Percentiles rank a stretch among this genome's conserved stretches.
phyloP scores from a whole-genome alignment of 2,329 filamentous ascomycete genomes.

The Hypoxylon sp. region DNA sequence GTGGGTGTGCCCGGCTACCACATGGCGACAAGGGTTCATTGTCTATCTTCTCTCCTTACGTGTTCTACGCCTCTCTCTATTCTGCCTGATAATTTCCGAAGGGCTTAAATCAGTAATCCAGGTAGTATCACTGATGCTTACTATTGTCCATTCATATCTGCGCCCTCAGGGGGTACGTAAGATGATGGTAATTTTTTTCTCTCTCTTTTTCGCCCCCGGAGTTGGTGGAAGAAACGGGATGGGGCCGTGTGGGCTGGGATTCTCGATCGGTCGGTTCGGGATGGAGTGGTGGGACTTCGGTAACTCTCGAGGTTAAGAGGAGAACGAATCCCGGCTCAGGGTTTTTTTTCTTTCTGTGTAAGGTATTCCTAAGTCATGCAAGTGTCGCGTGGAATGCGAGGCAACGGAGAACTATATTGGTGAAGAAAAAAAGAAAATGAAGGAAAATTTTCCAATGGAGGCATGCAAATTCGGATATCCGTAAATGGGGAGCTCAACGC shows the following conservation, averaged over 20 bases:
- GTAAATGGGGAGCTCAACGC: conserved; percentile 34
- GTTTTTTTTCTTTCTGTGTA: conserved; percentile 15
- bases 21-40: conserved; percentile 52
- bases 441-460: conserved; percentile 1
- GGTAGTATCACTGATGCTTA: conserved; percentile 35
- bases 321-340: conserved; percentile 32
- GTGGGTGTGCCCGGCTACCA: conserved; percentile 46
- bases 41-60: conserved; percentile 17
- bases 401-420: conserved; percentile 17
- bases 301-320: conserved; percentile 31
- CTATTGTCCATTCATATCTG: conserved; percentile 27
- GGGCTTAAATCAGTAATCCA: conserved; percentile 43
- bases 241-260: conserved; percentile 41
- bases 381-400: conserved; percentile 33
- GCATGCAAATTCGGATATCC: conserved; percentile 39
- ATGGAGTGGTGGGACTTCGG: conserved; percentile 38
- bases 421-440: conserved; percentile 14
- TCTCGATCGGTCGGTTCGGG: conserved; percentile 43
- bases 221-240: conserved; percentile 28
- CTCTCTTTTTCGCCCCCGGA: conserved; percentile 23
- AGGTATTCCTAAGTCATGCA: conserved; percentile 25
- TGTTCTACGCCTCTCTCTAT: conserved; percentile 25
- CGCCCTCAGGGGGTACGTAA: conserved; percentile 33
- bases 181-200: conserved; percentile 6
- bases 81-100: conserved; percentile 48